A percentile compares a stretch with the other conserved stretches of the same genome.
Evolutionary conservation across 371 early-diverging fungal species (phyloP).

Genomic region (Mucor indicus): DNA sequence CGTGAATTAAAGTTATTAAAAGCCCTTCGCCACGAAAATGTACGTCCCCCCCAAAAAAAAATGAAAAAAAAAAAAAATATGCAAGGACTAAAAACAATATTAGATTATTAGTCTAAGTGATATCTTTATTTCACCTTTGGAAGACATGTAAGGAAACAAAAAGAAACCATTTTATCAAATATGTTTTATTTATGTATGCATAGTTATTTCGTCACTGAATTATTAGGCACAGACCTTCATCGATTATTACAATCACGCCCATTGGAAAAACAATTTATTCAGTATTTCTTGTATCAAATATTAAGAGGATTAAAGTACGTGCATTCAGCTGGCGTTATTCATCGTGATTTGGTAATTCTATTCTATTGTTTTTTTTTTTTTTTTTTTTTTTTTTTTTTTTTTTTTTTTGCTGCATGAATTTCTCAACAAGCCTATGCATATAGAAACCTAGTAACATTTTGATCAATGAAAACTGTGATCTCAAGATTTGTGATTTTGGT

Average conservation of each 20-base stretch:
- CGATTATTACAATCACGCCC: constrained; percentile 87
- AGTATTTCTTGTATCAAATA: constrained; percentile 95
- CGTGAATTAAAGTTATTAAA: constrained; percentile 91
- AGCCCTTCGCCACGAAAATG: constrained; percentile 86
- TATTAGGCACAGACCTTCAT: constrained; percentile 92
- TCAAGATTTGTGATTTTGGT: constrained; percentile 98
- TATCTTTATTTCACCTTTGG: constrained; percentile 88
- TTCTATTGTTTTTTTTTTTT: too few species aligned
- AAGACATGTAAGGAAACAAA: constrained; percentile 73
- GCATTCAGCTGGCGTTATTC: constrained; percentile 94
- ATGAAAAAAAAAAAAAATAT: neutral
- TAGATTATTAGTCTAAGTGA: constrained; percentile 84
- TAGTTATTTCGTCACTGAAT: constrained; percentile 93
- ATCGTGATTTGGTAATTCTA: constrained; percentile 79
- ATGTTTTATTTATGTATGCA: neutral
- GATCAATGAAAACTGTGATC: constrained; percentile 94
- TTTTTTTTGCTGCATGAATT: too few species aligned
- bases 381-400: too few species aligned
- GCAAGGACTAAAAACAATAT: neutral
- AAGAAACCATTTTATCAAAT: neutral
- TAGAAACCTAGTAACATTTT: constrained; percentile 96
- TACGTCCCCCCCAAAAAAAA: constrained; percentile 19
- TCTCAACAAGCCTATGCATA: neutral
- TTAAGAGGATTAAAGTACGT: constrained; percentile 89
- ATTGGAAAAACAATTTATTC: constrained; percentile 89